Percentiles rank a stretch among this genome's conserved stretches.
Evolutionary conservation across 345 rosid species (phyloP).

Genomic region (Dovyalis caffra): DNA sequence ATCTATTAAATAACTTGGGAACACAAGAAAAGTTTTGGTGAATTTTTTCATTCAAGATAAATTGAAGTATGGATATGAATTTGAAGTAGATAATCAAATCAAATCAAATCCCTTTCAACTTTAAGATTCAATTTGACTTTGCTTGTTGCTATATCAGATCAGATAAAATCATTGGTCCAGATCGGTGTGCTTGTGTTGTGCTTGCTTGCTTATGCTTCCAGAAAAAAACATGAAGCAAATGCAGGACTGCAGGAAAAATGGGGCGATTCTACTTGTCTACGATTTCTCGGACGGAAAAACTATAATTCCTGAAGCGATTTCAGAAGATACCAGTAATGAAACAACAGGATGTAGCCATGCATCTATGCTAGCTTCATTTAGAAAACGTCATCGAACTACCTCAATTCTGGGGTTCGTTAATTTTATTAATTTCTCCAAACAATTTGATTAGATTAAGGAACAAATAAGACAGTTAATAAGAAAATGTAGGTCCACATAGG

Average conservation of each 20-base stretch:
- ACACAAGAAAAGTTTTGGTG: background rate
- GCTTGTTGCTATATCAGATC: background rate
- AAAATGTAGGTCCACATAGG: background rate
- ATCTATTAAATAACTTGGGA: background rate
- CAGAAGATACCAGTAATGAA: background rate
- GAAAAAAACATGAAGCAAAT: background rate
- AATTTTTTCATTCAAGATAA: background rate
- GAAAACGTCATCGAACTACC: background rate
- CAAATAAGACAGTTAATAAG: too few species aligned
- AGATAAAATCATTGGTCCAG: background rate
- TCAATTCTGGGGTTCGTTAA: constrained; percentile 1
- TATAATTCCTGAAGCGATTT: background rate
- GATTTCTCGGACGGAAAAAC: too few species aligned
- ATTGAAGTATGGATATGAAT: background rate
- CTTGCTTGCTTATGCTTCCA: background rate
- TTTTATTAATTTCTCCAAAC: background rate
- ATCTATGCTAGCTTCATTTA: background rate
- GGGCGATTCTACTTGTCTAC: too few species aligned
- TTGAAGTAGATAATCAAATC: background rate
- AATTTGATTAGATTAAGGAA: background rate
- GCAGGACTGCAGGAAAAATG: background rate
- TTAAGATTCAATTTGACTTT: background rate
- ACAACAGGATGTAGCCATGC: background rate
- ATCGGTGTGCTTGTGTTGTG: background rate
- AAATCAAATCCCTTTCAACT: background rate